A percentile compares a stretch with the other conserved stretches of the same genome.
Evolutionary conservation across 2,329 filamentous ascomycete species (phyloP).

Genomic region (Diplodia mutila): DNA sequence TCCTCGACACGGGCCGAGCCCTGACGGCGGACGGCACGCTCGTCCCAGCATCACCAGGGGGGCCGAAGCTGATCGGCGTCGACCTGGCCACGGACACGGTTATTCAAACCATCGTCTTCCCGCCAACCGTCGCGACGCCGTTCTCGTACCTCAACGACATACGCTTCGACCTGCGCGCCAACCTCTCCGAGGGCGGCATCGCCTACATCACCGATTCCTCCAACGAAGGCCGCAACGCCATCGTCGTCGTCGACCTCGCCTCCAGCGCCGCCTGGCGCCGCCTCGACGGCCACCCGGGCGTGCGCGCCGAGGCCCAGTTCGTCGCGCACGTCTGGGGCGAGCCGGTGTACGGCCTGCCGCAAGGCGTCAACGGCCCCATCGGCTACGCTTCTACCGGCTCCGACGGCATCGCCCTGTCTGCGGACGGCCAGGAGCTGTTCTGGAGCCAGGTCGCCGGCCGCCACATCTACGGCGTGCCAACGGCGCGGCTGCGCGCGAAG

Average conservation of each 20-base stretch:
- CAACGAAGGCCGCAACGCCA: constrained; percentile 53
- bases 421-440: constrained; percentile 53
- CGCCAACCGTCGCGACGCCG: constrained; percentile 49
- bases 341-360: constrained; percentile 49
- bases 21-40: constrained; percentile 49
- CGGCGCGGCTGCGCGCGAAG: constrained; percentile 46
- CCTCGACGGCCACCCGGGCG: constrained; percentile 47
- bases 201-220: constrained; percentile 60
- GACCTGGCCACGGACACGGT: constrained; percentile 51
- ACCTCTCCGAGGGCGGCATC: constrained; percentile 47
- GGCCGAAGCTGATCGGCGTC: constrained; percentile 57
- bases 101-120: constrained; percentile 57
- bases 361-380: constrained; percentile 38
- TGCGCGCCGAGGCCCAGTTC: constrained; percentile 51
- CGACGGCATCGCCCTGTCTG: constrained; percentile 57
- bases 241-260: constrained; percentile 56
- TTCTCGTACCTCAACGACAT: constrained; percentile 60
- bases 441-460: constrained; percentile 51
- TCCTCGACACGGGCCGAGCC: constrained; percentile 57
- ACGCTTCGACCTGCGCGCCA: constrained; percentile 55
- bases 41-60: constrained; percentile 49
- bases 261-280: constrained; percentile 56
- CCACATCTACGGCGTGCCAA: constrained; percentile 52
- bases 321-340: constrained; percentile 55
- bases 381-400: constrained; percentile 50